Conservation (phyloP, 495 filamentous ascomycete species). For the Chaetomium cochliodes region DNA sequence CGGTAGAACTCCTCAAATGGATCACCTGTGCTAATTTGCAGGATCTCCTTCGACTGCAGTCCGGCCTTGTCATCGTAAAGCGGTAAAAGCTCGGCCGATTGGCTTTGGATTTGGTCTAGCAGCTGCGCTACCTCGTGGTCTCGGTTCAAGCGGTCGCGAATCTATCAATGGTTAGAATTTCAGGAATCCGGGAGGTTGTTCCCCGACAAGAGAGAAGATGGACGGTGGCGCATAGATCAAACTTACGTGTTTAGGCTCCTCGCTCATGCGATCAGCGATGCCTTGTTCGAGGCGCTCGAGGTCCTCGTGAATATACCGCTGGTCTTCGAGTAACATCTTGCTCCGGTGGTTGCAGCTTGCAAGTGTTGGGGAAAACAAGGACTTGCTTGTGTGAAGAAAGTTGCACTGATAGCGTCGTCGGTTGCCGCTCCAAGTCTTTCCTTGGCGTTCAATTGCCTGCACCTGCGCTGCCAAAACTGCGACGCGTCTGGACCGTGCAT, state of each 20-base stretch:
- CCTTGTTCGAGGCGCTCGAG: conserved; percentile 92
- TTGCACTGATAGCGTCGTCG: neutral
- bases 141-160: conserved; percentile 77
- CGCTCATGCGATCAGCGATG: conserved; percentile 80
- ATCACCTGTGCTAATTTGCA: conserved; percentile 80
- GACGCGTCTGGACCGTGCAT: conserved; percentile 2
- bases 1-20: conserved; percentile 91
- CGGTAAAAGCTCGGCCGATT: conserved; percentile 74
- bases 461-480: neutral
- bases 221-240: neutral
- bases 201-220: too few relatives aligned
- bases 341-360: neutral
- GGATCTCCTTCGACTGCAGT: conserved; percentile 71
- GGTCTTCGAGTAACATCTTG: conserved; percentile 84
- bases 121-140: conserved; percentile 92
- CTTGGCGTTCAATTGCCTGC: conserved; percentile 9
- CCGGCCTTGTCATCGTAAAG: conserved; percentile 81
- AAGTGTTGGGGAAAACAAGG: too few relatives aligned
- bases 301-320: conserved; percentile 91
- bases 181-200: neutral
- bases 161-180: conserved; percentile 53
- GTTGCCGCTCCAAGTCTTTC: neutral
- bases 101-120: conserved; percentile 77
- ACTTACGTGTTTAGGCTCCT: conserved; percentile 85
- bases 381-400: neutral